phyloP scores from a whole-genome alignment of 73 alveolate species.

The Paramecium tetraurelia region DNA sequence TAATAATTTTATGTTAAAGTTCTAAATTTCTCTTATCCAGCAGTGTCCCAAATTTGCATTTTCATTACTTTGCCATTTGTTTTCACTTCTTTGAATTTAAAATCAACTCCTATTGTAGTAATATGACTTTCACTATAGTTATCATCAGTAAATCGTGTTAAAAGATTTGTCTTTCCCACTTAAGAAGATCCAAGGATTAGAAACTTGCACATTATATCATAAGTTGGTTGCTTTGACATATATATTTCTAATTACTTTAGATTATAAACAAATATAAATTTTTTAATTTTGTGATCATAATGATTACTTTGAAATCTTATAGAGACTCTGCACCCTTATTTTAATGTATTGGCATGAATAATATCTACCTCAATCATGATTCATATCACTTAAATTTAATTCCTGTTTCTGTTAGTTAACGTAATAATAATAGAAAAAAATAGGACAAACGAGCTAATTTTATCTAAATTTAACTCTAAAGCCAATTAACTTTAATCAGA shows the following conservation, averaged over 20 bases:
- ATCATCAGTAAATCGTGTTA: conserved; percentile 2
- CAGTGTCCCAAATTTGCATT: conserved; percentile 51
- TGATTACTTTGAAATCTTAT: neutral
- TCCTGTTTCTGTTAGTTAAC: neutral
- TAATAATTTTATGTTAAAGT: conserved; percentile 57
- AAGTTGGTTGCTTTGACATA: neutral
- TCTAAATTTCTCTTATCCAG: conserved; percentile 60
- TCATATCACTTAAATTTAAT: neutral
- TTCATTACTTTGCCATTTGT: neutral
- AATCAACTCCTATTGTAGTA: neutral
- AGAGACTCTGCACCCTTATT: too few species aligned
- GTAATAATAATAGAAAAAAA: neutral
- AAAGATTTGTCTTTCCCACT: neutral
- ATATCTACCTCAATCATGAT: neutral
- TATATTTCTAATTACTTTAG: neutral
- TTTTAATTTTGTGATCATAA: neutral
- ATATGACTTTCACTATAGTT: neutral
- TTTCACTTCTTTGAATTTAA: neutral
- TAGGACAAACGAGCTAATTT: neutral
- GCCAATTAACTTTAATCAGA: neutral
- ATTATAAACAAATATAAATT: neutral
- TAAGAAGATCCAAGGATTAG: neutral
- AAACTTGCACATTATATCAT: conserved; percentile 21
- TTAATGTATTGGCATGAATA: neutral
- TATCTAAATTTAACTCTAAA: neutral